Base-by-base conservation (phyloP, 768 basidiomycete genomes). In the Boletellus emodensis region DNA sequence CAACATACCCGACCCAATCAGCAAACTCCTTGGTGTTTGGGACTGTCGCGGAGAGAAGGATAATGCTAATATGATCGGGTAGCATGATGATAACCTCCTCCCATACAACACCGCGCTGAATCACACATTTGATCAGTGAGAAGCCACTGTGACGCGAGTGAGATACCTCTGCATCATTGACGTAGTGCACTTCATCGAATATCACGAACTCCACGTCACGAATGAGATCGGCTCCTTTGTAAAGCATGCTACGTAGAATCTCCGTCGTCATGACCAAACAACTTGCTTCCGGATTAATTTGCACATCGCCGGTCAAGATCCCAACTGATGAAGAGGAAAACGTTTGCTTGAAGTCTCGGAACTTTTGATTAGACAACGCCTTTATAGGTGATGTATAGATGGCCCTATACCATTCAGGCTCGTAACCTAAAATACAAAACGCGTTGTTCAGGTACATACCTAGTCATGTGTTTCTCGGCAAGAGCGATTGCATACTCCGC, bases 61-160 rank as follows among this genome's bases (percentile, higher is more conserved):
- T 97, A 62, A 99, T 98, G 68, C 89, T 95, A 66, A 98, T 89
- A 69, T 99, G 95, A 57, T 98, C 96, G 0, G 96, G 96, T 12
- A 99, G 76, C 94, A 99, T 97, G 67, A 99, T 99, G 58, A 99
- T 99, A 24, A 99, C 95, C 71, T 99, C 95, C 71, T 99, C 95
- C 96, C 96, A 99, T 12, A 99, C 96, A 15, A 99, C 96, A 36
- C 96, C 96, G 64, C 96, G 80, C 95, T 97, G 63, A 37, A 39
- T 35, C 44, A 44, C 48, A 35, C 51, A 51, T n/a, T 46, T 34
- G 33, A 55, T 66, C 38, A 66, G 42, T 5, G 42, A 39, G 24
- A 45, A 15, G 41, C 17, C 34, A 26, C 22, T 32, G 40, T 42
- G 42, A 40, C 22, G 45, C n/a, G 44, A 40, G 48, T 49, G 44